Base-by-base conservation (phyloP, 2,329 filamentous ascomycete genomes). In the Hymenotorrendiella dingleyae region DNA sequence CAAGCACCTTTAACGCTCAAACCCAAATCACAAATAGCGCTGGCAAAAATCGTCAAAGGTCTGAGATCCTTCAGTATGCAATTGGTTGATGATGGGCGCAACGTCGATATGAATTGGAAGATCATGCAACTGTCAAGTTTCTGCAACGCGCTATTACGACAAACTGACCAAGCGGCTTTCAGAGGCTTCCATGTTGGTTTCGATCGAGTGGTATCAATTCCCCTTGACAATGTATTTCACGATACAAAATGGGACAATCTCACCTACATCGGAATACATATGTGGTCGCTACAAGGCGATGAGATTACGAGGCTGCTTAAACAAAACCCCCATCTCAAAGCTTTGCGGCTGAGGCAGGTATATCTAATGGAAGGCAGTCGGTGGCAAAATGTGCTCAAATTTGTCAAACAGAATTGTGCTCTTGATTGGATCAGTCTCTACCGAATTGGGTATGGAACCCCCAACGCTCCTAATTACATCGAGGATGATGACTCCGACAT, bases 151-250 rank as follows among this genome's bases (percentile, higher is more conserved):
- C 69, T 84, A 19, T 82, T 84, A 53, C 65, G 61, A 3, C 70
- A 74, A 8, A 76, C 80, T 4, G 70, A 68, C 40, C 78, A 79
- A 45, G 72, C 85, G 54, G 70, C 76, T 45, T n/a, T n/a, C n/a
- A n/a, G n/a, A n/a, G 72, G 77, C 16, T 65, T 85, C 14, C 79
- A 84, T 53, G 68, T 85, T 24, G 79, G 80, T 3, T 84, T 84
- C 50, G 75, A 76, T 1, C 70, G 72, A 6, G 68, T 74, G 0
- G 62, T 84, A 2, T 71, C 69, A 17, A 59, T 84, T 16, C 67
- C 68, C 4, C 67, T 84, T 2, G 75, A 81, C 46, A 68, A 72
- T 5, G 67, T 84, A 19, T 83, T 85, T 55, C 78, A 84, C 54
- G 64, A 74, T 43, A 69, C 80, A 6, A 68, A 69, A 32, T 83